Evolutionary conservation across 441 rosid species (phyloP).

Genomic region (Hura crepitans): DNA sequence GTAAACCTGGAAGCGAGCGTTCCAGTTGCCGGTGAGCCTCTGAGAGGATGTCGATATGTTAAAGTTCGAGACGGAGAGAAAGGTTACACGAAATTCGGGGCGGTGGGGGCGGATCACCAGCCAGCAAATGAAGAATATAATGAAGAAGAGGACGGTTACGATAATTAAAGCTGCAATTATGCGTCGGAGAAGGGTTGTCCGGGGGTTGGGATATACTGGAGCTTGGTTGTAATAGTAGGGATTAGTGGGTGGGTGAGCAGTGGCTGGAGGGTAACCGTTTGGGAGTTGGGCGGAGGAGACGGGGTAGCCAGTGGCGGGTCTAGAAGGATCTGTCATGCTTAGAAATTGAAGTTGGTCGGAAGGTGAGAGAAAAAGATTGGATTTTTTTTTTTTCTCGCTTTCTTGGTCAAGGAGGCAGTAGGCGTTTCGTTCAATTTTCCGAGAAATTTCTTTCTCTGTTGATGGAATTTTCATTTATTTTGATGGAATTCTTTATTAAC

Average conservation of each 20-base stretch:
- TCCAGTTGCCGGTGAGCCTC: constrained; percentile 49
- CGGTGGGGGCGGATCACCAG: constrained; percentile 66
- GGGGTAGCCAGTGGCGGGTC: constrained; percentile 63
- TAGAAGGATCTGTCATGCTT: constrained; percentile 41
- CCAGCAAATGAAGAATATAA: constrained; percentile 52
- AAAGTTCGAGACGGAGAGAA: constrained; percentile 57
- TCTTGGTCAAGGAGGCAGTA: too few species aligned
- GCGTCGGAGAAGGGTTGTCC: constrained; percentile 46
- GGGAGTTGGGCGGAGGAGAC: constrained; percentile 33
- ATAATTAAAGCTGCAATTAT: constrained; percentile 18
- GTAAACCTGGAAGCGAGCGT: constrained; percentile 38
- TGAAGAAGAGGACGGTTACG: constrained; percentile 39
- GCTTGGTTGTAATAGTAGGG: constrained; percentile 33
- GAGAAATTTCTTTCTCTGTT: too few species aligned
- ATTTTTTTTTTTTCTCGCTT: too few species aligned
- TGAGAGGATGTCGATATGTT: constrained; percentile 37
- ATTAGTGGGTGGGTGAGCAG: constrained; percentile 26
- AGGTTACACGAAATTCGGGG: constrained; percentile 45
- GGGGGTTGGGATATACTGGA: constrained; percentile 37
- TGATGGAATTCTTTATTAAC: too few species aligned
- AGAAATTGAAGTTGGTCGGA: background rate
- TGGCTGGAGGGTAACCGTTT: constrained; percentile 32
- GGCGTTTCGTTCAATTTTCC: background rate
- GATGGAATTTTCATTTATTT: too few species aligned
- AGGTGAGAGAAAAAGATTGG: background rate